Evolutionary conservation across 2,329 filamentous ascomycete genomes (phyloP).

Genomic region (Nakataea oryzae): DNA sequence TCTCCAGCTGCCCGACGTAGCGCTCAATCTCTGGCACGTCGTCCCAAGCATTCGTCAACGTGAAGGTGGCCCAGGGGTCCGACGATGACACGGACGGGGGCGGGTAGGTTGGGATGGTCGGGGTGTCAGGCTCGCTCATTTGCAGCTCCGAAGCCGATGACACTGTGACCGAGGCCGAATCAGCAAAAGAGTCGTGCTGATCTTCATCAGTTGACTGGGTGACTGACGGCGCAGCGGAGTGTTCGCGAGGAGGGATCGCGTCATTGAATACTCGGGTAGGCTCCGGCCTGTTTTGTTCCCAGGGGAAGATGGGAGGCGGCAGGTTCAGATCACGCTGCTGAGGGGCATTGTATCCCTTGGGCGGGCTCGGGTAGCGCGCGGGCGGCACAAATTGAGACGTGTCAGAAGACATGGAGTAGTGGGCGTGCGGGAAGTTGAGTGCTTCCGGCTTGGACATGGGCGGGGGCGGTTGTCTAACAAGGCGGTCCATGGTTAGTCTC

Average conservation of each 20-base stretch:
- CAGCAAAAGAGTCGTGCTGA: background rate
- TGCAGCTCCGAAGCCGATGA: conserved; percentile 18
- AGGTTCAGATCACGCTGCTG: too few relatives aligned
- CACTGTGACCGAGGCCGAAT: background rate
- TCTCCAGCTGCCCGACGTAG: conserved; percentile 71
- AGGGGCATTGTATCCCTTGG: conserved; percentile 62
- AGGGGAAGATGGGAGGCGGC: conserved; percentile 73
- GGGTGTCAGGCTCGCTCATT: conserved; percentile 33
- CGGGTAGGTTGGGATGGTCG: conserved; percentile 36
- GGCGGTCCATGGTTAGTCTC: conserved; percentile 11
- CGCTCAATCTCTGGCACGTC: conserved; percentile 77
- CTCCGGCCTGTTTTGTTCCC: conserved; percentile 62
- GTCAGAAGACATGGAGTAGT: conserved; percentile 78
- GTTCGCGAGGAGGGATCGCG: conserved; percentile 10
- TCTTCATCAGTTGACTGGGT: too few relatives aligned
- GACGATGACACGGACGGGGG: conserved; percentile 27
- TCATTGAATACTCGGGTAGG: conserved; percentile 59
- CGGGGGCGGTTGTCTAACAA: conserved; percentile 49
- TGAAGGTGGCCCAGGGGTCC: conserved; percentile 63
- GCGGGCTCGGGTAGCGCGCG: conserved; percentile 67
- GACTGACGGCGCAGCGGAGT: too few relatives aligned
- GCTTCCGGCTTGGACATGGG: conserved; percentile 71
- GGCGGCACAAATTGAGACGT: conserved; percentile 68
- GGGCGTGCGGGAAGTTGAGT: conserved; percentile 64
- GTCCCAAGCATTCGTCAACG: conserved; percentile 86